Percentiles rank a stretch among this genome's conserved stretches.
Conservation (phyloP, 106 monocot genomes). For the Platanthera zijinensis region DNA sequence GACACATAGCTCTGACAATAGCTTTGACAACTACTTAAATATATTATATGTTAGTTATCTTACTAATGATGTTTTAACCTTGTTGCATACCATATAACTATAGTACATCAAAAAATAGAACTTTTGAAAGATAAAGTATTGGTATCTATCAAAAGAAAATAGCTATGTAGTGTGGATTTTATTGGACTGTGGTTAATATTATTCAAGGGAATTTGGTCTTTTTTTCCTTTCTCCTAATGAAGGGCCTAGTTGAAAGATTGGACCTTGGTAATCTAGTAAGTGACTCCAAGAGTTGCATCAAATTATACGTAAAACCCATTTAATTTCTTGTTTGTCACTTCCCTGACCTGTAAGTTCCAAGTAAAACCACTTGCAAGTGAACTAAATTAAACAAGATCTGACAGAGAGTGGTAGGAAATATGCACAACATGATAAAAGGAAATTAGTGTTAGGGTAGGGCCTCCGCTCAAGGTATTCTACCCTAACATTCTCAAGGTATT, state of each 20-base stretch:
- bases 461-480: no score
- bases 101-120: background rate
- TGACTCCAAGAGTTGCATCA: background rate
- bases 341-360: background rate
- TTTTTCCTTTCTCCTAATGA: background rate
- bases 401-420: background rate
- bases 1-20: background rate
- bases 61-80: background rate
- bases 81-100: background rate
- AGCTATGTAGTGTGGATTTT: background rate
- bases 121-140: background rate
- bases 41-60: background rate
- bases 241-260: background rate
- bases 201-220: background rate
- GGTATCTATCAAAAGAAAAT: background rate
- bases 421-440: background rate
- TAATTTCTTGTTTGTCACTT: background rate
- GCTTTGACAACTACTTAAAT: background rate
- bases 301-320: background rate
- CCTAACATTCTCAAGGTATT: no score
- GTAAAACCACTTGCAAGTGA: background rate
- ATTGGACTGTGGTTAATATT: background rate
- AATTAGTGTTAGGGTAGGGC: background rate
- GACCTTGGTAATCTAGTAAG: background rate
- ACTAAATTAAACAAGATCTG: background rate